These are phyloP conservation scores for Ceratocystis harringtonii DNA, from an alignment of 2,329 filamentous ascomycete species.

Conservation along the genomic window DNA sequence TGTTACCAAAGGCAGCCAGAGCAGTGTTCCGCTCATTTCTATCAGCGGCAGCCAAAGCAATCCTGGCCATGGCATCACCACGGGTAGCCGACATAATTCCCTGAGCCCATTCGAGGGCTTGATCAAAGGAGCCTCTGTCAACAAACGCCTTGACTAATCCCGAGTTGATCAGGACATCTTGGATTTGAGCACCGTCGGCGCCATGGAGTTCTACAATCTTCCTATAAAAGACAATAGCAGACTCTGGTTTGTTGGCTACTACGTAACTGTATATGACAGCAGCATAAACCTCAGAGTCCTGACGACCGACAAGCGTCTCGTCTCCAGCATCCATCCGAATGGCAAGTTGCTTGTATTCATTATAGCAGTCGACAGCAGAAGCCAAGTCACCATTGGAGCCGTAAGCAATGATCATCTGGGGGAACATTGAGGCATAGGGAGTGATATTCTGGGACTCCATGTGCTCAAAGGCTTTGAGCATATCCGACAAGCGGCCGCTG, in stretches of 20 bases:
- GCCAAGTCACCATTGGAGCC: conserved; percentile 64
- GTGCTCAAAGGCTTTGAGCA: conserved; percentile 81
- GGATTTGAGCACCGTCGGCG: conserved; percentile 45
- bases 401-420: conserved; percentile 90
- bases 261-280: conserved; percentile 85
- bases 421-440: conserved; percentile 70
- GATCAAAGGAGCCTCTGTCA: conserved; percentile 50
- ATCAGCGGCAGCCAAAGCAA: conserved; percentile 70
- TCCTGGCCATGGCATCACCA: conserved; percentile 50
- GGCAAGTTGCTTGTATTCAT: conserved; percentile 83
- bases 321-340: conserved; percentile 66
- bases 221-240: conserved; percentile 71
- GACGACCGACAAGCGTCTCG: conserved; percentile 50
- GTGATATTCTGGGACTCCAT: conserved; percentile 67
- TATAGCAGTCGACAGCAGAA: conserved; percentile 87
- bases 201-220: conserved; percentile 55
- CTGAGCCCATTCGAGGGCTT: conserved; percentile 61
- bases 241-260: conserved; percentile 61
- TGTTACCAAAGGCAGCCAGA: conserved; percentile 45
- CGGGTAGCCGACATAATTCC: conserved; percentile 39
- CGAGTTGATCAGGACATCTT: conserved; percentile 53
- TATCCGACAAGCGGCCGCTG: conserved; percentile 65
- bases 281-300: conserved; percentile 76
- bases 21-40: conserved; percentile 55
- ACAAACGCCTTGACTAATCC: conserved; percentile 71